phyloP scores from a whole-genome alignment of 2,329 filamentous ascomycete species.

The Madurella mycetomatis region DNA sequence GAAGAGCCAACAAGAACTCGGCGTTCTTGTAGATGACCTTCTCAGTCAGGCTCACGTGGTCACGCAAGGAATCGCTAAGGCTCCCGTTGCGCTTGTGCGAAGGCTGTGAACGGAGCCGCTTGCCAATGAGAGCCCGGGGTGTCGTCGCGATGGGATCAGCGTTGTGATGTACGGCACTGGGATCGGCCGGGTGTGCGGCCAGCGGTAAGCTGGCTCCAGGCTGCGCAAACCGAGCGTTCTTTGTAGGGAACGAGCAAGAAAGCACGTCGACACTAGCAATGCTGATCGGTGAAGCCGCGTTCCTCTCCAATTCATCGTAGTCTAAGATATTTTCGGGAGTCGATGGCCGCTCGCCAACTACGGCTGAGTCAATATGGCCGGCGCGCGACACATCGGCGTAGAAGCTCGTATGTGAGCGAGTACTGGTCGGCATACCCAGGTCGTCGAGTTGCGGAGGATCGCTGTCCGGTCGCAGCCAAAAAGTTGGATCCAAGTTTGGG shows the following conservation, averaged over 20 bases:
- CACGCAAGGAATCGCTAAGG: conserved; percentile 77
- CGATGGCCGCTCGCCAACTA: conserved; percentile 41
- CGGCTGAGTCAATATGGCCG: conserved; percentile 45
- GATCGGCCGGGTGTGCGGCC: conserved; percentile 53
- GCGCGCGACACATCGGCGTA: conserved; percentile 44
- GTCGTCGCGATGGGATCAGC: conserved; percentile 53
- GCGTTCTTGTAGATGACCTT: conserved; percentile 49
- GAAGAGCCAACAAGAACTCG: conserved; percentile 57
- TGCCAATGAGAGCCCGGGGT: conserved; percentile 54
- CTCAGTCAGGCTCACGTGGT: conserved; percentile 51
- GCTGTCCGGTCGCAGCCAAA: conserved; percentile 46
- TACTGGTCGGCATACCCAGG: conserved; percentile 31
- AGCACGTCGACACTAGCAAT: conserved; percentile 57
- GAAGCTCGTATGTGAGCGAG: conserved; percentile 37
- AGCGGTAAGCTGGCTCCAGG: conserved; percentile 40
- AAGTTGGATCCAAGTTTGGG: conserved; percentile 49
- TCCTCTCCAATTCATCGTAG: conserved; percentile 30
- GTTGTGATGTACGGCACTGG: conserved; percentile 44
- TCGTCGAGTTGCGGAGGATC: conserved; percentile 44
- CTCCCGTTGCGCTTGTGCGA: conserved; percentile 81
- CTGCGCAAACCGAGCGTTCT: conserved; percentile 40
- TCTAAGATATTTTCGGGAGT: conserved; percentile 41
- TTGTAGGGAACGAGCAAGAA: conserved; percentile 60
- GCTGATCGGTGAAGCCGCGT: conserved; percentile 51
- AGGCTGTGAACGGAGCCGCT: conserved; percentile 52